These are phyloP conservation scores for Nicotiana tomentosiformis DNA, from an alignment of 257 asterid species.

Conservation along the genomic window DNA sequence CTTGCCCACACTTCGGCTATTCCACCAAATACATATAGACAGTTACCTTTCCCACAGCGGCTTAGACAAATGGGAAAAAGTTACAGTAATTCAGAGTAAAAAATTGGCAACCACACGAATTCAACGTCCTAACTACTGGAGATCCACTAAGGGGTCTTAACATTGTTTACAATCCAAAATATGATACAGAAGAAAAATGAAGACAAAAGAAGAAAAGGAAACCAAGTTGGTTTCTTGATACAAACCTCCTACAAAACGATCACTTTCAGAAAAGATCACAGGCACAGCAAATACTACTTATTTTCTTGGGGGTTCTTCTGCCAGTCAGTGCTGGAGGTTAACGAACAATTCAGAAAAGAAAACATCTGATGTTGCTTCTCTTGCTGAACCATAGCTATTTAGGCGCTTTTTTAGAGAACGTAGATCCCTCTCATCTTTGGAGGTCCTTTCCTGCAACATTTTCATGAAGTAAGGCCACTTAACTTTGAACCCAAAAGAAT, in stretches of 20 bases:
- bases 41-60: neutral
- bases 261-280: neutral
- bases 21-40: neutral
- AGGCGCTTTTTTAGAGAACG: conserved; percentile 74
- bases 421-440: conserved; percentile 62
- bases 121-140: neutral
- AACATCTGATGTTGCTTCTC: conserved; percentile 58
- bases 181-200: neutral
- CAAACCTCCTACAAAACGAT: neutral
- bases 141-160: neutral
- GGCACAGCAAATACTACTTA: neutral
- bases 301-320: neutral
- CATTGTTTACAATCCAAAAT: neutral
- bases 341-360: conserved; percentile 52
- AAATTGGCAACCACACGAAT: neutral
- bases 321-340: conserved; percentile 18
- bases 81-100: too few relatives aligned
- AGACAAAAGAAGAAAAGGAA: neutral
- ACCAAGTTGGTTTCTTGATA: conserved; percentile 16
- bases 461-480: neutral
- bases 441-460: conserved; percentile 49
- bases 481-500: neutral
- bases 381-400: conserved; percentile 60
- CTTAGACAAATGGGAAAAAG: neutral
- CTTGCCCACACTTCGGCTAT: neutral